These are phyloP conservation scores for Colletotrichum cuscutae DNA, from an alignment of 2,329 filamentous ascomycete genomes.

Conservation along the genomic window DNA sequence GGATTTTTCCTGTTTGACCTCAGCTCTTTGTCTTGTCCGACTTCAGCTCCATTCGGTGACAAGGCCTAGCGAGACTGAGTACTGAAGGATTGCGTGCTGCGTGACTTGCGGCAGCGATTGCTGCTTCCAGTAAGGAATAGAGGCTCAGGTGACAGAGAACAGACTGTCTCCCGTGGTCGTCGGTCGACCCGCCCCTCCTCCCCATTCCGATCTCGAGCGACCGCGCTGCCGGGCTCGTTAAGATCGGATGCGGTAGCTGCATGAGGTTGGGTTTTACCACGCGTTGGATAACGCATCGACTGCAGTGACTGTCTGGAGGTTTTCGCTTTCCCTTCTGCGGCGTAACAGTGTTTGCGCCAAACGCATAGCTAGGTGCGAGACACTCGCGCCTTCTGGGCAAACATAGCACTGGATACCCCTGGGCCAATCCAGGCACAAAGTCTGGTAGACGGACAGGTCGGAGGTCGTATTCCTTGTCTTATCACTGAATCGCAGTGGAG, in stretches of 20 bases:
- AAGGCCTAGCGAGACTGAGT: constrained; percentile 2
- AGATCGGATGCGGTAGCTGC: constrained; percentile 26
- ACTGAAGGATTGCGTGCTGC: constrained; percentile 23
- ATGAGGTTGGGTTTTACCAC: constrained; percentile 26
- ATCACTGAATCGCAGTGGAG: constrained; percentile 1
- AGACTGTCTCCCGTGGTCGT: background rate
- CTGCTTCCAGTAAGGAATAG: constrained; percentile 11
- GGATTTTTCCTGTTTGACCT: constrained; percentile 10
- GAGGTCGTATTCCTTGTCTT: constrained; percentile 7
- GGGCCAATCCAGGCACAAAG: background rate
- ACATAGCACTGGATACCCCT: constrained; percentile 14
- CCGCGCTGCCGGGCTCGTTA: constrained; percentile 20
- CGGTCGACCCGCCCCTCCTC: constrained; percentile 17
- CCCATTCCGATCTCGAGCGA: constrained; percentile 12
- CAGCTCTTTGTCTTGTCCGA: background rate
- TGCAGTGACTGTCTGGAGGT: background rate
- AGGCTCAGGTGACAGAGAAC: constrained; percentile 29
- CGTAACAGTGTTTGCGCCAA: constrained; percentile 8
- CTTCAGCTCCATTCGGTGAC: constrained; percentile 1
- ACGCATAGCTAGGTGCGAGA: constrained; percentile 7
- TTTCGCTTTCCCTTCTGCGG: background rate
- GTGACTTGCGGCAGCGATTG: constrained; percentile 12
- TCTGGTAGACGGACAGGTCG: constrained; percentile 24
- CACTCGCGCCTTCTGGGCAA: constrained; percentile 5
- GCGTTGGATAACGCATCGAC: constrained; percentile 22